Base-by-base conservation (phyloP, 1,284 basidiomycete genomes). In the Leccinum holopus region DNA sequence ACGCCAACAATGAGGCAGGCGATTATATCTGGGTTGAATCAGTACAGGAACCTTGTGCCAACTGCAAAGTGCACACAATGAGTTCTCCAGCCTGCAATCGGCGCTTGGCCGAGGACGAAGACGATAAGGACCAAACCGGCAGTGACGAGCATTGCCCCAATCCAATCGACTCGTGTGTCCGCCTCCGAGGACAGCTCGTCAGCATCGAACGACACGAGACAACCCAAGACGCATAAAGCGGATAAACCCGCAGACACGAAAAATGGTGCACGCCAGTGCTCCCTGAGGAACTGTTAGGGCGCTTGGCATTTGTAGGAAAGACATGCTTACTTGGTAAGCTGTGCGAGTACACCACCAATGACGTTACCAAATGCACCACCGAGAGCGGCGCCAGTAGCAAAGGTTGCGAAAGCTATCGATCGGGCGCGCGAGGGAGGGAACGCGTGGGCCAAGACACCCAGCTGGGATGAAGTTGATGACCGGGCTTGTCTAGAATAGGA, bases 71-170 rank as follows among this genome's bases (percentile, higher is more conserved):
- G 58, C 90, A 66, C 71, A 92, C 91, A 93, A 10, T 82, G 78
- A 0, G 90, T 92, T 57, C 74, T 79, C 92, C 92, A 96, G n/a
- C 86, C 83, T 0, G 90, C 91, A 9, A 83, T 77, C 53, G 85
- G 83, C 1, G 90, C 93, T 69, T 93, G 86, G 54, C 88, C 87
- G 1, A 97, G 82, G 0, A 88, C 86, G 69, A 95, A 96, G 11
- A 91, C 83, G 65, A 97, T 81, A 2, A 96, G 79, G 0, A 92
- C 87, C 12, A 96, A 79, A 0, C 91, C 94, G 0, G 81, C 73
- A 0, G 92, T 94, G 54, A 93, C 81, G 35, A 95, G 75, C 18
- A 85, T 77, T 0, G 90, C 90, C 5, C 95, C 94, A 21, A 92
- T 70, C 91, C 92, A 95, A 71, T 97, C 94, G 0, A 97, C 80